These are phyloP conservation scores for Salix suchowensis DNA, from an alignment of 345 rosid genomes.

Conservation along the genomic window DNA sequence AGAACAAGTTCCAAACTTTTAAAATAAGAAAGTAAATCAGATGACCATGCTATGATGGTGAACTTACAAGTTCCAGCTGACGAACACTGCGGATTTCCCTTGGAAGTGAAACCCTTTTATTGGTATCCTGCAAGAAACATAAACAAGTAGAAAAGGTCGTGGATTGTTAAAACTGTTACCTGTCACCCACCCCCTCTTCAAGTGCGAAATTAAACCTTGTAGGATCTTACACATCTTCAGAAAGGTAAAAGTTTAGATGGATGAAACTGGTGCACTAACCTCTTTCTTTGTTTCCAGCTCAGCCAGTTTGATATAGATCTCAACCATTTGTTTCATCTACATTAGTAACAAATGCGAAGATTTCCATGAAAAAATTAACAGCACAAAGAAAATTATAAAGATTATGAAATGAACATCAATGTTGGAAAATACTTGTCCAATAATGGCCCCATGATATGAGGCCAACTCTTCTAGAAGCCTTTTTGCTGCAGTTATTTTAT, in stretches of 20 bases:
- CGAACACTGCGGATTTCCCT: constrained; percentile 85
- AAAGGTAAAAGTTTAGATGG: neutral
- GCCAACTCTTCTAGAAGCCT: constrained; percentile 67
- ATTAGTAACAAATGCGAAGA: constrained; percentile 9
- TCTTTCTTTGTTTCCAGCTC: constrained; percentile 94
- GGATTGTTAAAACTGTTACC: neutral
- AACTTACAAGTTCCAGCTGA: constrained; percentile 78
- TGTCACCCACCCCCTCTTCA: neutral
- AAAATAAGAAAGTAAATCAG: neutral
- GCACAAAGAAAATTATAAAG: neutral
- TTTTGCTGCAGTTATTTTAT: constrained; percentile 86
- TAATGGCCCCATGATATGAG: constrained; percentile 65
- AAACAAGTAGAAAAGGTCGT: constrained; percentile 3
- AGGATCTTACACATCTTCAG: neutral
- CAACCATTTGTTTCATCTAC: constrained; percentile 95
- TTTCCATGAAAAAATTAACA: neutral
- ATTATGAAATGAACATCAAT: neutral
- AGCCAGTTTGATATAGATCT: constrained; percentile 90
- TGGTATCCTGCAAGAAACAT: constrained; percentile 54
- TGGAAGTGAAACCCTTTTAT: constrained; percentile 60
- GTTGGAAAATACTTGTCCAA: constrained; percentile 51
- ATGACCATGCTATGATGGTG: constrained; percentile 3
- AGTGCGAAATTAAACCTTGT: neutral
- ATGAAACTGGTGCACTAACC: constrained; percentile 40
- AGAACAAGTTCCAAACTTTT: neutral